A percentile compares a stretch with the other conserved stretches of the same genome.
Conservation (phyloP, 1,139 yeast genomes). For the Saccharomyces hybrid region DNA sequence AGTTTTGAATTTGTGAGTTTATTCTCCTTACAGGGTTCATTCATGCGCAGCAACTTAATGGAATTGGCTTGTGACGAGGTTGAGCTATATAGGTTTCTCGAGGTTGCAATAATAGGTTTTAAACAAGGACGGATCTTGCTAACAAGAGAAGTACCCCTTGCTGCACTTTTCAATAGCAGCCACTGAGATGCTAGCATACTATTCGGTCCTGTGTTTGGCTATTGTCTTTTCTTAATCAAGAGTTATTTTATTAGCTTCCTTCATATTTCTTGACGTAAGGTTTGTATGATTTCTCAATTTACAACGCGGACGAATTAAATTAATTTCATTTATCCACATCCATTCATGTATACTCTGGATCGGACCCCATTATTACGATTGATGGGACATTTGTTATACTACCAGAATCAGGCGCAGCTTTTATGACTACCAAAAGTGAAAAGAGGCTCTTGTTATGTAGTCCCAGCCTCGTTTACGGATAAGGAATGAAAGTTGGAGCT, state of each 20-base stretch:
- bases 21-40: background rate
- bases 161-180: background rate
- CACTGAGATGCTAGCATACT: background rate
- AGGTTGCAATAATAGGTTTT: background rate
- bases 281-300: background rate
- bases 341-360: background rate
- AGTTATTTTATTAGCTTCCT: background rate
- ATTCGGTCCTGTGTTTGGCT: background rate
- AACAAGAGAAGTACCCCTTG: background rate
- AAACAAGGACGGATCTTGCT: background rate
- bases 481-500: background rate
- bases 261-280: background rate
- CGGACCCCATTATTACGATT: background rate
- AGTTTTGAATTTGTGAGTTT: background rate
- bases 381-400: background rate
- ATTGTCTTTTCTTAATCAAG: background rate
- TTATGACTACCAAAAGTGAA: background rate
- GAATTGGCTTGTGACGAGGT: background rate
- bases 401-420: background rate
- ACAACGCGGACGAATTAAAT: background rate
- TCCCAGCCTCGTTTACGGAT: background rate
- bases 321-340: background rate
- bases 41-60: background rate
- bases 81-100: background rate
- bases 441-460: background rate